Conservation (phyloP, 129 eudicot species). For the Pulicaria dysenterica region DNA sequence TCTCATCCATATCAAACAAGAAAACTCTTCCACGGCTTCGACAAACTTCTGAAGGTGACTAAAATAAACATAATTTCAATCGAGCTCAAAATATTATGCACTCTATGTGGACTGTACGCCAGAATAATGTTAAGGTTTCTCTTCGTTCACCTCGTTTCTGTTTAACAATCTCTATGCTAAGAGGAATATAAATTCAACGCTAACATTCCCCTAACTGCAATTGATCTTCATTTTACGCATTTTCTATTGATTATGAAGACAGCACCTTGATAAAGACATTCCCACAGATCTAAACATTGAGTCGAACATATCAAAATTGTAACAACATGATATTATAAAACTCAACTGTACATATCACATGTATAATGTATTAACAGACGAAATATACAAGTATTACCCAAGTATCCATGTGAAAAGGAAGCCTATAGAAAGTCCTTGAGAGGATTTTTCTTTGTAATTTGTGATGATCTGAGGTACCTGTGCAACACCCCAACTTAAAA, state of each 20-base stretch:
- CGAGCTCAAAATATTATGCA: constrained; percentile 2
- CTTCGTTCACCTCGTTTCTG: background rate
- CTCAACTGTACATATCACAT: background rate
- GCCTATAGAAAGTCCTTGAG: constrained; percentile 66
- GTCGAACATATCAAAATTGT: background rate
- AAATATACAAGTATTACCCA: constrained; percentile 48
- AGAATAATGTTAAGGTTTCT: background rate
- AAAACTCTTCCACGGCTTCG: background rate
- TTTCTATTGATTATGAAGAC: background rate
- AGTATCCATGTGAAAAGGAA: constrained; percentile 70
- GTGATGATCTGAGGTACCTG: constrained; percentile 79
- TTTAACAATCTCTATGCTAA: background rate
- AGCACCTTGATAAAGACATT: background rate
- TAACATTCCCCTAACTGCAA: no score
- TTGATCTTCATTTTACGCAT: no score
- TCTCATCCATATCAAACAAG: background rate
- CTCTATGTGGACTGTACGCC: background rate
- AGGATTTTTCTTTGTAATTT: constrained; percentile 55
- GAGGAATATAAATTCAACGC: background rate
- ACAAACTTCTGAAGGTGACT: constrained; percentile 2
- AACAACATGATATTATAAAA: background rate
- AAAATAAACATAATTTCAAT: background rate
- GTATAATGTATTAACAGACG: background rate
- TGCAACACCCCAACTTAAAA: constrained; percentile 70
- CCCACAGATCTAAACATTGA: background rate